A percentile compares a stretch with the other conserved stretches of the same genome.
phyloP scores from a whole-genome alignment of 345 rosid genomes.

The Murraya paniculata region DNA sequence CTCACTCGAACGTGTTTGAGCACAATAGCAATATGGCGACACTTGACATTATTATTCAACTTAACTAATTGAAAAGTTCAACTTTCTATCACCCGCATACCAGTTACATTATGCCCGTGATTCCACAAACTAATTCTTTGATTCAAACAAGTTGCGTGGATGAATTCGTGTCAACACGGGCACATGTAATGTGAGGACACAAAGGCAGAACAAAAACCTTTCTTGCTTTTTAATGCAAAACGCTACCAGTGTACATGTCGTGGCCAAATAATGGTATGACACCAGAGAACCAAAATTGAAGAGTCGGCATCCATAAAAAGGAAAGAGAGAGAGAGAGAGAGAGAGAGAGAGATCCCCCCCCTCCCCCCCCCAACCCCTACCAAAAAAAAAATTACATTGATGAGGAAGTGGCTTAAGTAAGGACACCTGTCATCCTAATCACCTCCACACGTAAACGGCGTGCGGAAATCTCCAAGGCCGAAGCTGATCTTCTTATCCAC shows the following conservation, averaged over 20 bases:
- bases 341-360: no score
- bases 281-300: not conserved
- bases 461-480: not conserved
- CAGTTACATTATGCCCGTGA: not conserved
- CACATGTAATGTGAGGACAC: not conserved
- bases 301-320: conserved; percentile 4
- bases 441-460: conserved; percentile 7
- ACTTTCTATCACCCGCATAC: not conserved
- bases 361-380: no score
- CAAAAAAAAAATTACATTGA: not conserved
- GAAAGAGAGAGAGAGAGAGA: no score
- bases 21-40: not conserved
- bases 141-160: not conserved
- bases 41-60: not conserved
- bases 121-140: no score
- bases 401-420: not conserved
- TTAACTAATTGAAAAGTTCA: not conserved
- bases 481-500: conserved; percentile 21
- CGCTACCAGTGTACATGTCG: not conserved
- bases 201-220: not conserved
- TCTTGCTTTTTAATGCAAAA: not conserved
- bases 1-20: not conserved
- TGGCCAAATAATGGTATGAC: conserved; percentile 2
- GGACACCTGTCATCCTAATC: conserved; percentile 16
- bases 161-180: not conserved